A percentile compares a stretch with the other conserved stretches of the same genome.
phyloP scores from a whole-genome alignment of 257 asterid species.

The Paulownia fortunei region DNA sequence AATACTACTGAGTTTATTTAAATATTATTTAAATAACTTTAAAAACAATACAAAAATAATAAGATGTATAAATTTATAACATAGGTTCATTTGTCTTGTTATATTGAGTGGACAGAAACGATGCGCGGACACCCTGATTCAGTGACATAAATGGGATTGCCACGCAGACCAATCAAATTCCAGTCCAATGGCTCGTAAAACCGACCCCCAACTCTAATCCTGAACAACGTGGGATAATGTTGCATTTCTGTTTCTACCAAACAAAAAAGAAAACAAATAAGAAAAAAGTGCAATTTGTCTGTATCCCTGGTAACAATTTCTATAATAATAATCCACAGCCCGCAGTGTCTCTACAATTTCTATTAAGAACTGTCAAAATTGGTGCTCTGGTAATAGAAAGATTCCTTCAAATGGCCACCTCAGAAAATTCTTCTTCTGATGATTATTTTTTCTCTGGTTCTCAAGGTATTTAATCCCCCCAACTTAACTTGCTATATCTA shows the following conservation, averaged over 20 bases:
- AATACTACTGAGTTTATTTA: no score
- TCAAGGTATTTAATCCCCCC: constrained; percentile 31
- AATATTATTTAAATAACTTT: no score
- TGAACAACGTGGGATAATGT: neutral
- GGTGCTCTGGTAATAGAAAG: neutral
- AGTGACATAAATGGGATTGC: neutral
- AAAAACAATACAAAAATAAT: no score
- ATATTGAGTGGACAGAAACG: neutral
- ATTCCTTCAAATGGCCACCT: constrained; percentile 29
- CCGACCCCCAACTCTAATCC: neutral
- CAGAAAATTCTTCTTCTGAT: constrained; percentile 34
- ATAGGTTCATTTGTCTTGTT: neutral
- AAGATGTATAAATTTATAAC: neutral
- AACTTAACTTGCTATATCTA: neutral
- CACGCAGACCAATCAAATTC: neutral
- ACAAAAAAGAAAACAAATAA: neutral
- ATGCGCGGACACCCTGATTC: no score
- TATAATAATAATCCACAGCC: neutral
- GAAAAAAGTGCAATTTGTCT: neutral
- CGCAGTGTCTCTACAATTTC: neutral
- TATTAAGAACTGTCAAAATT: neutral
- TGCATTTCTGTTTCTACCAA: no score
- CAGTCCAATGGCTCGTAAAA: neutral
- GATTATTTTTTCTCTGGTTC: constrained; percentile 14
- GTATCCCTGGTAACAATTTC: neutral